Evolutionary conservation across 1,284 basidiomycete species (phyloP).

Genomic region (Tilletia caries): DNA sequence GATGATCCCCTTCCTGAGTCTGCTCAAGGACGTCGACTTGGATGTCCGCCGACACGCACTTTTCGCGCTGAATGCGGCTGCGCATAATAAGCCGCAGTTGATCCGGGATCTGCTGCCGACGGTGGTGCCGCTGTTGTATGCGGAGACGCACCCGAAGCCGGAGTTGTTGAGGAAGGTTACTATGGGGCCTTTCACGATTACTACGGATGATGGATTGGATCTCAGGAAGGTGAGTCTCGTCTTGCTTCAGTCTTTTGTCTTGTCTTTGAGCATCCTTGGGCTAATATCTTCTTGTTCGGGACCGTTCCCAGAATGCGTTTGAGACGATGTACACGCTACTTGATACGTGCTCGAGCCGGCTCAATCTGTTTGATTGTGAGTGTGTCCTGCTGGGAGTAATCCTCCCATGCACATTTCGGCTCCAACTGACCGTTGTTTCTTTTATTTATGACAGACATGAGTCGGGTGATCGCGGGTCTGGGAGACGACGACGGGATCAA

Average conservation of each 20-base stretch:
- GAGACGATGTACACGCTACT: constrained; percentile 95
- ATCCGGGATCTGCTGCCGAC: constrained; percentile 75
- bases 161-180: constrained; percentile 66
- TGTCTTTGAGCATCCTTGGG: too few relatives aligned
- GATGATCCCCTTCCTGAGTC: constrained; percentile 81
- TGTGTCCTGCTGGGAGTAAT: neutral
- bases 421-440: too few relatives aligned
- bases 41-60: constrained; percentile 44
- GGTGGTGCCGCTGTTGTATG: constrained; percentile 80
- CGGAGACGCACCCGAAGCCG: constrained; percentile 72
- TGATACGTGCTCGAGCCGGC: constrained; percentile 79
- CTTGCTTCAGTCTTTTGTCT: neutral
- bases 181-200: constrained; percentile 98
- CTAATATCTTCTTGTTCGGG: too few relatives aligned
- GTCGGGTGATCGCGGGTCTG: constrained; percentile 76
- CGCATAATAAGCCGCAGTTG: constrained; percentile 87
- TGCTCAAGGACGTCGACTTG: constrained; percentile 75
- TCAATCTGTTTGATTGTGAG: constrained; percentile 72
- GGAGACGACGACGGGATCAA: constrained; percentile 88
- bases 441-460: constrained; percentile 65
- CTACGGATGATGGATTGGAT: constrained; percentile 87
- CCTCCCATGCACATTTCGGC: too few relatives aligned
- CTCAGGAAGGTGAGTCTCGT: constrained; percentile 59
- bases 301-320: constrained; percentile 85
- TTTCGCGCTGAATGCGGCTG: constrained; percentile 86